These are phyloP conservation scores for Ceratocystis smalleyi DNA, from an alignment of 2,329 filamentous ascomycete genomes.

Conservation along the genomic window DNA sequence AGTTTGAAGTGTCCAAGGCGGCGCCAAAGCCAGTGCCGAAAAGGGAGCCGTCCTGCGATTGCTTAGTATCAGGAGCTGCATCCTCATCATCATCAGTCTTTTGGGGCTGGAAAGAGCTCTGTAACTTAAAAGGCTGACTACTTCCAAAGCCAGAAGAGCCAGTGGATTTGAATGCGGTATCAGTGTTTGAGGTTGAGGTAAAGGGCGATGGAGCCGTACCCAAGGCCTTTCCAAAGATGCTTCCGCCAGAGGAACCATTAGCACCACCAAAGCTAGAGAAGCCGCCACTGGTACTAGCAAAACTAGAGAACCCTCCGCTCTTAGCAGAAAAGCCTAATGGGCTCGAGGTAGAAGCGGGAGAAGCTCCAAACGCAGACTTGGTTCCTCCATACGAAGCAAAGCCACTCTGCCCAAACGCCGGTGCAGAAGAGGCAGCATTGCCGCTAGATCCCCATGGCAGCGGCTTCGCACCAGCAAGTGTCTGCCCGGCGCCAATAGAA, in stretches of 20 bases:
- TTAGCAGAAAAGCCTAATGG: conserved; percentile 20
- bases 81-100: conserved; percentile 46
- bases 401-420: conserved; percentile 25
- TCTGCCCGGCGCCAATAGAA: conserved; percentile 25
- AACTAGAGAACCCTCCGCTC: conserved; percentile 37
- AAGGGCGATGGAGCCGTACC: conserved; percentile 19
- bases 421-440: conserved; percentile 22
- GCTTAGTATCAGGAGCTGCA: conserved; percentile 23
- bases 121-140: conserved; percentile 45
- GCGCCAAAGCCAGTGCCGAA: conserved; percentile 49
- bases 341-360: conserved; percentile 19
- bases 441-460: conserved; percentile 4
- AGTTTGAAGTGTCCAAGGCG: conserved; percentile 34
- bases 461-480: neutral
- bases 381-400: conserved; percentile 41
- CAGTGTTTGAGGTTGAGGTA: conserved; percentile 15
- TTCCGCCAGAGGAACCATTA: conserved; percentile 17
- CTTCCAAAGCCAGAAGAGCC: conserved; percentile 27
- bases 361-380: conserved; percentile 16
- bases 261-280: conserved; percentile 35
- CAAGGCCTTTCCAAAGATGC: conserved; percentile 22
- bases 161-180: conserved; percentile 25
- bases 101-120: conserved; percentile 52
- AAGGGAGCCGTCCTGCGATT: conserved; percentile 28
- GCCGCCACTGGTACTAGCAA: conserved; percentile 35